These are phyloP conservation scores for Vicia sativa DNA, from an alignment of 306 rosid species.

Conservation along the genomic window DNA sequence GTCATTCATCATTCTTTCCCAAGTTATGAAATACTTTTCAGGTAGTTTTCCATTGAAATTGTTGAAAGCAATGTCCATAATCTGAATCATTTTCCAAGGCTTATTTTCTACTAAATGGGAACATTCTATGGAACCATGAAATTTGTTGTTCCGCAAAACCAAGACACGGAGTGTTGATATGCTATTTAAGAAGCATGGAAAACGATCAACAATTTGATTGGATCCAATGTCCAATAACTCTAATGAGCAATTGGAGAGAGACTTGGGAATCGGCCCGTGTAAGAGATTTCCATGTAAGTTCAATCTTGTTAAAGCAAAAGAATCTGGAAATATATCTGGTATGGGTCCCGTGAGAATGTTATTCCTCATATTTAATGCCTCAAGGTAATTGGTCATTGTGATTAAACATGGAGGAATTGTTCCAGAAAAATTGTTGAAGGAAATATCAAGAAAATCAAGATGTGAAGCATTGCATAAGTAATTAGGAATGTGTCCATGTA, in stretches of 20 bases:
- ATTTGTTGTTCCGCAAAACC: slow-evolving; percentile 45
- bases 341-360: slow-evolving; percentile 37
- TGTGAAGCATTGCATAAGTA: slow-evolving; percentile 32
- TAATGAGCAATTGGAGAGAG: slow-evolving; percentile 26
- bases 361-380: background rate
- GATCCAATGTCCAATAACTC: slow-evolving; percentile 44
- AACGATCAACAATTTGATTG: slow-evolving; percentile 23
- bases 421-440: slow-evolving; percentile 33
- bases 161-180: slow-evolving; percentile 39
- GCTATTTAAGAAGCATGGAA: slow-evolving; percentile 41
- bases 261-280: slow-evolving; percentile 40
- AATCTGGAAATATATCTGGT: slow-evolving; percentile 1
- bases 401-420: slow-evolving; percentile 39
- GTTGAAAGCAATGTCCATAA: slow-evolving; percentile 48
- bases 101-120: background rate
- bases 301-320: slow-evolving; percentile 31
- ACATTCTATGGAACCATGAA: slow-evolving; percentile 39
- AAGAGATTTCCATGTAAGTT: slow-evolving; percentile 34
- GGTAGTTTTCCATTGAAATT: slow-evolving; percentile 42
- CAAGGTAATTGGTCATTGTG: background rate
- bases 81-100: slow-evolving; percentile 46
- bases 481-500: slow-evolving; percentile 27
- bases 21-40: background rate
- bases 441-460: slow-evolving; percentile 38
- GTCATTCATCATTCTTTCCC: slow-evolving; percentile 44